phyloP scores from a whole-genome alignment of 441 rosid species.

The Flueggea neowawraea region DNA sequence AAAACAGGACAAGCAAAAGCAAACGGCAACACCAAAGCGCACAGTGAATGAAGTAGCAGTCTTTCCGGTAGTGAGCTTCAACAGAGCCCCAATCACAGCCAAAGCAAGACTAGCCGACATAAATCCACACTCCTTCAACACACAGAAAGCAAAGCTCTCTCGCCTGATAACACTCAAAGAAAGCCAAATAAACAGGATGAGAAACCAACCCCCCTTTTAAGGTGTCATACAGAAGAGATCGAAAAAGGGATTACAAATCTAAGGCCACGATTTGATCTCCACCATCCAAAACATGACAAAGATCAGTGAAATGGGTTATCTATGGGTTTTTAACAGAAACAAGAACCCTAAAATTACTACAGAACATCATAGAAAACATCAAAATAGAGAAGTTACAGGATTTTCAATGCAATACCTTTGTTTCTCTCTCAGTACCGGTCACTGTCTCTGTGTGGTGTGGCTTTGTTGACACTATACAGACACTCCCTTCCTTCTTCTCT shows the following conservation, averaged over 20 bases:
- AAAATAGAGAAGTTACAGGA: not conserved
- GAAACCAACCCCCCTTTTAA: too few species aligned
- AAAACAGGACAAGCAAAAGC: slow-evolving; percentile 13
- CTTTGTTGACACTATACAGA: too few species aligned
- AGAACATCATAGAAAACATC: slow-evolving; percentile 4
- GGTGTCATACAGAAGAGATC: not conserved
- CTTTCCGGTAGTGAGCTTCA: slow-evolving; percentile 34
- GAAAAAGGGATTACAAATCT: slow-evolving; percentile 46
- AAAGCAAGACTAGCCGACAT: slow-evolving; percentile 83
- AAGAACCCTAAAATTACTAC: not conserved
- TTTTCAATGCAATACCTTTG: too few species aligned
- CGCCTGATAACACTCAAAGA: slow-evolving; percentile 7
- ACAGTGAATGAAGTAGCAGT: slow-evolving; percentile 11
- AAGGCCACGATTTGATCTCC: slow-evolving; percentile 41
- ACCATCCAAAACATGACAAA: not conserved
- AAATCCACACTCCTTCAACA: slow-evolving; percentile 33
- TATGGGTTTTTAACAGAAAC: too few species aligned
- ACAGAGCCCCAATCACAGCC: slow-evolving; percentile 69
- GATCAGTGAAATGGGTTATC: too few species aligned
- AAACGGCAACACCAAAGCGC: slow-evolving; percentile 1
- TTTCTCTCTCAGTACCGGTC: too few species aligned
- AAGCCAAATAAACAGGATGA: not conserved
- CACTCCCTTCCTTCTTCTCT: too few species aligned
- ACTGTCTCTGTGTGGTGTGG: too few species aligned
- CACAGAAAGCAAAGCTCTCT: slow-evolving; percentile 3